phyloP scores from a whole-genome alignment of 345 rosid genomes.

The Camelina neglecta region DNA sequence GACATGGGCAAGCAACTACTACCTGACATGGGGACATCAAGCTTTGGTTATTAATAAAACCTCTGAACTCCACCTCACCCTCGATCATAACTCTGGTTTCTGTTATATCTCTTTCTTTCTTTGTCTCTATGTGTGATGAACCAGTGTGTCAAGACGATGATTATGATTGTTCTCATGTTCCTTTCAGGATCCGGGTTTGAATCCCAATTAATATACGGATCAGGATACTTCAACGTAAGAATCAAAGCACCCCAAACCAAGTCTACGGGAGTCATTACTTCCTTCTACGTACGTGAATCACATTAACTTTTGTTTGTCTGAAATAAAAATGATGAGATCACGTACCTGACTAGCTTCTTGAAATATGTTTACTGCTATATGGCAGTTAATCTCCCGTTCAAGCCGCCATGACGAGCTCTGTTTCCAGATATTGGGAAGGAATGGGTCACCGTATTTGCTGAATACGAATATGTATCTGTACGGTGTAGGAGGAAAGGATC shows the following conservation, averaged over 20 bases:
- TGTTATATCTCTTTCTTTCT: slow-evolving; percentile 2
- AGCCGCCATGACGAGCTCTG: slow-evolving; percentile 45
- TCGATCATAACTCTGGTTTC: slow-evolving; percentile 44
- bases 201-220: slow-evolving; percentile 41
- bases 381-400: slow-evolving; percentile 40
- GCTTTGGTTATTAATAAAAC: slow-evolving; percentile 43
- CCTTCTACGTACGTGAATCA: slow-evolving; percentile 43
- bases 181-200: slow-evolving; percentile 44
- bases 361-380: slow-evolving; percentile 13
- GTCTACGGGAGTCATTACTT: slow-evolving; percentile 37
- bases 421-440: slow-evolving; percentile 41
- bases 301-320: slow-evolving; percentile 7
- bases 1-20: slow-evolving; percentile 42
- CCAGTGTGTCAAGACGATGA: slow-evolving; percentile 10
- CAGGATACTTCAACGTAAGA: slow-evolving; percentile 47
- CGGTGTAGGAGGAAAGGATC: slow-evolving; percentile 44
- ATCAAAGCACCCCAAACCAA: slow-evolving; percentile 43
- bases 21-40: slow-evolving; percentile 46
- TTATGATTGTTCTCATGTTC: slow-evolving; percentile 25
- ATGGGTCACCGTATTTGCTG: slow-evolving; percentile 38
- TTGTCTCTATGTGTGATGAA: slow-evolving; percentile 25
- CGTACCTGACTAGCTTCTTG: slow-evolving; percentile 11
- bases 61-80: slow-evolving; percentile 46
- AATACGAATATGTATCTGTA: slow-evolving; percentile 40
- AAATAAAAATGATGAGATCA: neutral